These are phyloP conservation scores for Colletotrichum sp. DNA, from an alignment of 2,329 filamentous ascomycete species.

Conservation along the genomic window DNA sequence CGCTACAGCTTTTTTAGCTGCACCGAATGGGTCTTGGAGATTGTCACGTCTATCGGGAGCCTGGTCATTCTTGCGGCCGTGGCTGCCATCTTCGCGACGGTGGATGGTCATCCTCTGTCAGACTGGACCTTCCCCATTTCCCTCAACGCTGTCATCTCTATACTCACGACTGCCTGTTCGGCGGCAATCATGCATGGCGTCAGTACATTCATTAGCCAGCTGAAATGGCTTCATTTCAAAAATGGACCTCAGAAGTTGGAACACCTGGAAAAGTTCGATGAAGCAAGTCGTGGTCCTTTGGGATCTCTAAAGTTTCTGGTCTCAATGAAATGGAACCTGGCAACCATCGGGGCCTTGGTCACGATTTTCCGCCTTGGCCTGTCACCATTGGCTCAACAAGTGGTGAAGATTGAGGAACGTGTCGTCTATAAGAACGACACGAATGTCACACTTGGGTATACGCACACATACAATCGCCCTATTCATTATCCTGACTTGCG, in stretches of 20 bases:
- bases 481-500: too few species aligned
- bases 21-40: neutral
- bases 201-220: neutral
- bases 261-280: neutral
- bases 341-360: neutral
- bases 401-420: neutral
- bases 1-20: accelerated
- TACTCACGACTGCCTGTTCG: neutral
- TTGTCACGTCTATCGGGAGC: neutral
- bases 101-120: accelerated
- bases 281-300: neutral
- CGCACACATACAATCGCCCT: too few species aligned
- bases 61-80: neutral
- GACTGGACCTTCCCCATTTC: neutral
- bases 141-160: neutral
- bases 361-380: neutral
- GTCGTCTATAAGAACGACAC: too few species aligned
- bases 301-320: neutral
- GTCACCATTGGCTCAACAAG: neutral
- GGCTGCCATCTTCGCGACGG: accelerated
- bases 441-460: too few species aligned
- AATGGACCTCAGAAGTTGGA: neutral
- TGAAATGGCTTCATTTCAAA: neutral
- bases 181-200: neutral
- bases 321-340: neutral